Percentiles rank a stretch among this genome's conserved stretches.
Conservation (phyloP, 148 eudicot species). For the Talinum fruticosum region DNA sequence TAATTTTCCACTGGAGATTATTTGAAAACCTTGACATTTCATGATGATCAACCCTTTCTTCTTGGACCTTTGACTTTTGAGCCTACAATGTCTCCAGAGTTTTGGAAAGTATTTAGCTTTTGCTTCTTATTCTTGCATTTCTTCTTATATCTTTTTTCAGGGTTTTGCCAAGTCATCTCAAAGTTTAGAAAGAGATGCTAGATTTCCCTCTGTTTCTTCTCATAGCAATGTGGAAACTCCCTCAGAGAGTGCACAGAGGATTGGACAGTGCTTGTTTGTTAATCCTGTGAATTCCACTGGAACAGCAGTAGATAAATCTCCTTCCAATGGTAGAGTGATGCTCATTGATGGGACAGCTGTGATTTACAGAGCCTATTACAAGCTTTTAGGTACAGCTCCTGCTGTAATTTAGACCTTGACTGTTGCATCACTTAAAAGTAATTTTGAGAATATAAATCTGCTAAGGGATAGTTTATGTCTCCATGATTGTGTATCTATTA, state of each 20-base stretch:
- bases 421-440: background rate
- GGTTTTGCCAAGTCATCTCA: slow-evolving; percentile 35
- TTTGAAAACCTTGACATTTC: background rate
- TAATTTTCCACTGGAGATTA: background rate
- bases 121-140: slow-evolving; percentile 9
- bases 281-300: slow-evolving; percentile 32
- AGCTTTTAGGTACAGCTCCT: slow-evolving; percentile 62
- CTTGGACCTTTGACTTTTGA: background rate
- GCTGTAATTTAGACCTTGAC: background rate
- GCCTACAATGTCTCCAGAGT: background rate
- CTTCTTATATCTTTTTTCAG: slow-evolving; percentile 35
- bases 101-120: slow-evolving; percentile 1
- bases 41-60: background rate
- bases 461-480: background rate
- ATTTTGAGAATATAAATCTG: background rate
- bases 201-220: slow-evolving; percentile 29
- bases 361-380: slow-evolving; percentile 88
- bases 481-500: background rate
- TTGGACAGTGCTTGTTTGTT: slow-evolving; percentile 18
- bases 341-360: slow-evolving; percentile 93
- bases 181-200: slow-evolving; percentile 24
- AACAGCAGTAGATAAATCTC: slow-evolving; percentile 19
- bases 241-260: slow-evolving; percentile 32
- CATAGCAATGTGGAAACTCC: slow-evolving; percentile 29
- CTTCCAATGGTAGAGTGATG: slow-evolving; percentile 81